Evolutionary conservation across 1,284 basidiomycete genomes (phyloP), one percentile per base, ranked within the genome.

Genomic region (Pseudozyma hubeiensis): DNA sequence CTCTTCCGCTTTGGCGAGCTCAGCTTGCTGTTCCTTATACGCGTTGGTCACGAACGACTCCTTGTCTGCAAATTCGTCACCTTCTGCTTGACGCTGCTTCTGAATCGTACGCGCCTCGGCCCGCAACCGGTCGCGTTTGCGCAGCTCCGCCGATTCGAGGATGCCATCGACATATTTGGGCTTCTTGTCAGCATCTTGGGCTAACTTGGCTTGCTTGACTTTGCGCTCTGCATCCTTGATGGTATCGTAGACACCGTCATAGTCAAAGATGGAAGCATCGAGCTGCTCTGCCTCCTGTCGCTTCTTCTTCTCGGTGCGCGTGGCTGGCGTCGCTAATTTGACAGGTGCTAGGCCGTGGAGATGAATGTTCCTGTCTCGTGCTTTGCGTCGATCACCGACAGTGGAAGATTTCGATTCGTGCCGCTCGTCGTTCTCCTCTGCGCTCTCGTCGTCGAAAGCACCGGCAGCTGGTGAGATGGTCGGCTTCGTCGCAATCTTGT

Each of bases 41-140:
- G 94, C 94, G 80, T 94, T 93, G 0, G 97, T 99, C 46, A 99
- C 95, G 80, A 98, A 99, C 24, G 91, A 89, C 69, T 99, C 97
- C 87, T 96, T 99, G 86, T 93, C 96, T 49, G 88, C 89, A 85
- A 94, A 99, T 84, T 95, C 90, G 71, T 96, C 94, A 0, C 97
- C 97, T 86, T 99, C 97, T 29, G 89, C 87, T 84, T 95, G 93
- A 19, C 97, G 89, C 84, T 99, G 96, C 49, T 90, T 89, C 84
- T 96, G 92, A 79, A 98, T 91, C 91, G 95, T 93, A 87, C 98
- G 98, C 86, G 99, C 94, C 85, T 99, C 96, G 0, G 97, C 97
- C 58, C 95, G 88, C 16, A 97, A 85, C 77, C 93, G 89, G 84
- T 99, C 97, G 45, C 97, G 87, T 79, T 91, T 90, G 35, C 97